Evolutionary conservation across 2,329 filamentous ascomycete species (phyloP).

Genomic region (Aspergillus chevalieri): DNA sequence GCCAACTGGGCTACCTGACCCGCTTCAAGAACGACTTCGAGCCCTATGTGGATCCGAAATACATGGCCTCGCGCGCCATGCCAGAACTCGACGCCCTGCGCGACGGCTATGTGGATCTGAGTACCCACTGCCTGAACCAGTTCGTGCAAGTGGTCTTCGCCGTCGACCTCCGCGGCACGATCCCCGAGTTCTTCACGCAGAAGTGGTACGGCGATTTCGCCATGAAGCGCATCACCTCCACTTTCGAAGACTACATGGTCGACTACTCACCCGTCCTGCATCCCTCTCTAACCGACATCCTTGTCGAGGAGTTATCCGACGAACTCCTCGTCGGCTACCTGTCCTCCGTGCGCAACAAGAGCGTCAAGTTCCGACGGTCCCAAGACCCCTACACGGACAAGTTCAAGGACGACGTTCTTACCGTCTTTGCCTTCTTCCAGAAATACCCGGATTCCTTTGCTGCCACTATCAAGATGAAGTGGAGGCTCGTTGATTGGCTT

Average conservation of each 20-base stretch:
- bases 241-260: constrained; percentile 87
- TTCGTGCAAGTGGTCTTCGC: constrained; percentile 84
- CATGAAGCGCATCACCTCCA: constrained; percentile 90
- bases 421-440: constrained; percentile 84
- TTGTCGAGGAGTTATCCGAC: constrained; percentile 88
- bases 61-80: constrained; percentile 65
- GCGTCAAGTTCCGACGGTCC: constrained; percentile 75
- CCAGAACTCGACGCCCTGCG: constrained; percentile 68
- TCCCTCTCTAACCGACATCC: constrained; percentile 79
- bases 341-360: constrained; percentile 76
- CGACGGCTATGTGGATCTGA: constrained; percentile 91
- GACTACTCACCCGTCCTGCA: constrained; percentile 84
- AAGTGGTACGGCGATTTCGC: constrained; percentile 81
- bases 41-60: constrained; percentile 70
- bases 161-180: constrained; percentile 78
- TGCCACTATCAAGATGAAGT: constrained; percentile 76
- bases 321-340: constrained; percentile 85
- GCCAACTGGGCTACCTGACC: constrained; percentile 73
- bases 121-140: constrained; percentile 82
- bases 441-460: constrained; percentile 64
- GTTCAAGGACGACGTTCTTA: constrained; percentile 85
- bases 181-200: constrained; percentile 83
- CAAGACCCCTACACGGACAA: constrained; percentile 82
- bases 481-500: constrained; percentile 84
- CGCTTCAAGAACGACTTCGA: constrained; percentile 81